Percentiles rank a stretch among this genome's conserved stretches.
These are phyloP conservation scores for Dioscorea zingiberensis DNA, from an alignment of 106 monocot genomes.

Conservation along the genomic window DNA sequence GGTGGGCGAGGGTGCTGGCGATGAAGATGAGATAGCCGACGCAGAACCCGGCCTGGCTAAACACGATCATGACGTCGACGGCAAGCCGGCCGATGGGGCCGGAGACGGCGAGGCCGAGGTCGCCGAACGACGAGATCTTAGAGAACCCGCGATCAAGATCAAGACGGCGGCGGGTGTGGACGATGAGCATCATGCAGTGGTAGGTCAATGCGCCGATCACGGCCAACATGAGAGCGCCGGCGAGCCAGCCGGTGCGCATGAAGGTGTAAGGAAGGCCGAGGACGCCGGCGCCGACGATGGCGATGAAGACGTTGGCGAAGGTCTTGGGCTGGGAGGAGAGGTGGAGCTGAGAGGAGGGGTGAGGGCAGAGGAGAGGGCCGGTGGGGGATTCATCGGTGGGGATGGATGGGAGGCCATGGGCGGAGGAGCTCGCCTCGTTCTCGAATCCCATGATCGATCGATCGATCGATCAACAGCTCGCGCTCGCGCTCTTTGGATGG, in stretches of 20 bases:
- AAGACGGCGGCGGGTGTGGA: slow-evolving; percentile 61
- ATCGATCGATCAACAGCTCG: not conserved
- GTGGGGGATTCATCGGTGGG: not conserved
- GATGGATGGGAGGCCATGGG: slow-evolving; percentile 10
- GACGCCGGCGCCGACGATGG: slow-evolving; percentile 93
- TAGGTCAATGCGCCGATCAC: slow-evolving; percentile 57
- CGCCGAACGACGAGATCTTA: slow-evolving; percentile 28
- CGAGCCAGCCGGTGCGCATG: slow-evolving; percentile 72
- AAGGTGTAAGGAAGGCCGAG: slow-evolving; percentile 94
- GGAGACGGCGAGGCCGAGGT: slow-evolving; percentile 28
- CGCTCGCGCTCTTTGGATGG: no score
- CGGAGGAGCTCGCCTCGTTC: slow-evolving; percentile 27
- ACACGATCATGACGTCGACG: slow-evolving; percentile 39
- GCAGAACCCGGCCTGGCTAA: slow-evolving; percentile 36
- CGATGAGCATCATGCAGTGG: slow-evolving; percentile 89
- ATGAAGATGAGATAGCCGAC: slow-evolving; percentile 32
- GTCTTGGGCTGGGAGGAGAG: slow-evolving; percentile 87
- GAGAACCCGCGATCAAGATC: slow-evolving; percentile 15
- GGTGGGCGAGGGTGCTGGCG: slow-evolving; percentile 21
- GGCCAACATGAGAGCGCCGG: slow-evolving; percentile 48
- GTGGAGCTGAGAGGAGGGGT: not conserved
- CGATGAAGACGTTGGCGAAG: slow-evolving; percentile 96
- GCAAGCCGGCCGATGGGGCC: slow-evolving; percentile 14
- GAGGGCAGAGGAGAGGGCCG: slow-evolving; percentile 1
- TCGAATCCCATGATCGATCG: slow-evolving; percentile 25